phyloP scores from a whole-genome alignment of 2,329 filamentous ascomycete genomes.

The Diaporthe sp. region DNA sequence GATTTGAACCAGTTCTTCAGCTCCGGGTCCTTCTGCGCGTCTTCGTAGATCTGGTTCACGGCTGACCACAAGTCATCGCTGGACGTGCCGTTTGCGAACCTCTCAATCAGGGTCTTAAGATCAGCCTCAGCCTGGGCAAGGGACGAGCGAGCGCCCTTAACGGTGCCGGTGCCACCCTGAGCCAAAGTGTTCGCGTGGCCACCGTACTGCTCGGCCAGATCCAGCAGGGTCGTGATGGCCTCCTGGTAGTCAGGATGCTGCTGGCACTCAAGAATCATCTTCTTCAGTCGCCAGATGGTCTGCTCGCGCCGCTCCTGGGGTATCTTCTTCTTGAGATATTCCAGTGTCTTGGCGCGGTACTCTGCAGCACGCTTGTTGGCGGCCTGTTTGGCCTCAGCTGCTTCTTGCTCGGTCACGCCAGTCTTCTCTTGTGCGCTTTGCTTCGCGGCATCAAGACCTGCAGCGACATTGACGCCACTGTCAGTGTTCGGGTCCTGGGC shows the following conservation, averaged over 20 bases:
- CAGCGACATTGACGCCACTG: slow-evolving; percentile 66
- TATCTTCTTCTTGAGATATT: slow-evolving; percentile 89
- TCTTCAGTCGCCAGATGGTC: slow-evolving; percentile 91
- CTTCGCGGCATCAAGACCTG: slow-evolving; percentile 60
- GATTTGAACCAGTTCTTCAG: slow-evolving; percentile 91
- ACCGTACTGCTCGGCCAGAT: slow-evolving; percentile 87
- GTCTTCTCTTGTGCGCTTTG: slow-evolving; percentile 67
- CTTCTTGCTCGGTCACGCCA: slow-evolving; percentile 76
- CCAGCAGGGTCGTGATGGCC: slow-evolving; percentile 89
- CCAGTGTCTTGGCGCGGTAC: slow-evolving; percentile 64
- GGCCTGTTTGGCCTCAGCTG: slow-evolving; percentile 63
- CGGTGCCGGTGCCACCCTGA: slow-evolving; percentile 74
- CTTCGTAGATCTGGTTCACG: slow-evolving; percentile 86
- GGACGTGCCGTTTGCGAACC: slow-evolving; percentile 95
- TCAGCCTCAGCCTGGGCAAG: slow-evolving; percentile 83
- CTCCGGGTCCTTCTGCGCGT: slow-evolving; percentile 89
- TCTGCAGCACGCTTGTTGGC: slow-evolving; percentile 57
- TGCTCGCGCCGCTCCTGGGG: slow-evolving; percentile 94
- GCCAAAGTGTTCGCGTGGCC: slow-evolving; percentile 78
- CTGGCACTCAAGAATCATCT: slow-evolving; percentile 98
- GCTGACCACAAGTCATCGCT: slow-evolving; percentile 87
- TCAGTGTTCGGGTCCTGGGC: slow-evolving; percentile 62
- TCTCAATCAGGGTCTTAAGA: slow-evolving; percentile 89
- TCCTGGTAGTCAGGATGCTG: slow-evolving; percentile 93
- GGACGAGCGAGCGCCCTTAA: slow-evolving; percentile 79